Conservation (phyloP, 2,329 filamentous ascomycete species). For the Calonectria fujianensis region DNA sequence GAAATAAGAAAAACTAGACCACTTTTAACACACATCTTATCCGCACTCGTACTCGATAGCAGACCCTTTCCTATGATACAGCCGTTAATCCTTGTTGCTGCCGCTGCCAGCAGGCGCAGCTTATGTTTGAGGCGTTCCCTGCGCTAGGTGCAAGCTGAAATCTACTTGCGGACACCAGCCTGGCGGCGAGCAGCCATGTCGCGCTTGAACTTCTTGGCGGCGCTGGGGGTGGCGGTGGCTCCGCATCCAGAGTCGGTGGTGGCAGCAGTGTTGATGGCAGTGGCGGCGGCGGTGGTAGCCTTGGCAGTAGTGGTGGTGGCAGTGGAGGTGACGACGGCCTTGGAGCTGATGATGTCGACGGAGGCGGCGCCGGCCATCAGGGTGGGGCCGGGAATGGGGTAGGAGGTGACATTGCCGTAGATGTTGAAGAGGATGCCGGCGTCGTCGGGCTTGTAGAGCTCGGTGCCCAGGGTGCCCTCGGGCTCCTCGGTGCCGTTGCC, state of each 20-base stretch:
- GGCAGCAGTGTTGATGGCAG: slow-evolving; percentile 33
- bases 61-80: not conserved
- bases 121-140: not conserved
- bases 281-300: slow-evolving; percentile 42
- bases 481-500: slow-evolving; percentile 62
- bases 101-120: not conserved
- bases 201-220: slow-evolving; percentile 51
- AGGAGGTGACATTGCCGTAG: slow-evolving; percentile 53
- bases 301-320: slow-evolving; percentile 42
- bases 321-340: slow-evolving; percentile 40
- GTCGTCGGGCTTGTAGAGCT: slow-evolving; percentile 56
- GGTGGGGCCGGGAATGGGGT: slow-evolving; percentile 57
- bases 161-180: slow-evolving; percentile 4
- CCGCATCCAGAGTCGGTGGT: slow-evolving; percentile 26
- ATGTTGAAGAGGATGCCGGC: slow-evolving; percentile 60
- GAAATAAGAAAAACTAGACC: not conserved
- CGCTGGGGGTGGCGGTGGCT: slow-evolving; percentile 43
- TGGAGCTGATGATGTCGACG: slow-evolving; percentile 47
- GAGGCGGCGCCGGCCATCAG: slow-evolving; percentile 48
- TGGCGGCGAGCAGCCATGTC: slow-evolving; percentile 46
- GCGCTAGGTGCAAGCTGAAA: too few species aligned
- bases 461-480: slow-evolving; percentile 58
- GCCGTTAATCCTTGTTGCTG: not conserved
- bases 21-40: not conserved
- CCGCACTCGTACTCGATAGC: not conserved